phyloP scores from a whole-genome alignment of 2,329 filamentous ascomycete genomes.

The Scedosporium aurantiacum region DNA sequence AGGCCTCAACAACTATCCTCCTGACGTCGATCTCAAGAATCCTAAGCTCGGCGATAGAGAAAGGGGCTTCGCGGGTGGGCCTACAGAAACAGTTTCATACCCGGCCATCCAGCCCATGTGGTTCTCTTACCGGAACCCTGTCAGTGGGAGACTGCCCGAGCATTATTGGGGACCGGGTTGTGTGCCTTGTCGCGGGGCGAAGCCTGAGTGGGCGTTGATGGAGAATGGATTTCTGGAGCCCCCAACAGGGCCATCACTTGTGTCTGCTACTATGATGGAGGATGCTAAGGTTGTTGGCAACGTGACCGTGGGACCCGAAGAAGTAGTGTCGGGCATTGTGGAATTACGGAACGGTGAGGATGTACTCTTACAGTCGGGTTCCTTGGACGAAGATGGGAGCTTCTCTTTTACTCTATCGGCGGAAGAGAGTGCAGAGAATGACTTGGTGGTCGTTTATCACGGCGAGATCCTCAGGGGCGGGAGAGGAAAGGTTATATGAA shows the following conservation, averaged over 20 bases:
- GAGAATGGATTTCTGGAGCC: slow-evolving; percentile 1
- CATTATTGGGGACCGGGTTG: slow-evolving; percentile 1
- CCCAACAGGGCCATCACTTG: background rate
- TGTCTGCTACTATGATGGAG: background rate
- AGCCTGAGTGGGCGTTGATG: background rate
- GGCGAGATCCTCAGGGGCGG: no score
- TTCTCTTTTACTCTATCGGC: no score
- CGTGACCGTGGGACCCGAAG: background rate
- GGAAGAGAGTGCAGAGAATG: no score
- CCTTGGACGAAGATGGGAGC: background rate
- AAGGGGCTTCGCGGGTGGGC: background rate
- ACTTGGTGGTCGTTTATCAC: no score
- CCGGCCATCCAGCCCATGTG: background rate
- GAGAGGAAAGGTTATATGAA: no score
- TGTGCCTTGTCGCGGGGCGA: slow-evolving; percentile 2
- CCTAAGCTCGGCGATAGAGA: background rate
- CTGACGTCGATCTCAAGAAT: slow-evolving; percentile 1
- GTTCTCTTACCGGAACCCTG: slow-evolving; percentile 2
- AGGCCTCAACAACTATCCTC: background rate
- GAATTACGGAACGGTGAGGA: background rate
- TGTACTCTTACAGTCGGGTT: background rate
- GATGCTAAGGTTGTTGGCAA: background rate
- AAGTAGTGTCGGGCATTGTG: background rate
- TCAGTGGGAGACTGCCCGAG: slow-evolving; percentile 1
- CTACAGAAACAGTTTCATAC: background rate